Percentiles rank a stretch among this genome's conserved stretches.
Conservation (phyloP, 148 eudicot genomes). For the Amaranthus palmeri region DNA sequence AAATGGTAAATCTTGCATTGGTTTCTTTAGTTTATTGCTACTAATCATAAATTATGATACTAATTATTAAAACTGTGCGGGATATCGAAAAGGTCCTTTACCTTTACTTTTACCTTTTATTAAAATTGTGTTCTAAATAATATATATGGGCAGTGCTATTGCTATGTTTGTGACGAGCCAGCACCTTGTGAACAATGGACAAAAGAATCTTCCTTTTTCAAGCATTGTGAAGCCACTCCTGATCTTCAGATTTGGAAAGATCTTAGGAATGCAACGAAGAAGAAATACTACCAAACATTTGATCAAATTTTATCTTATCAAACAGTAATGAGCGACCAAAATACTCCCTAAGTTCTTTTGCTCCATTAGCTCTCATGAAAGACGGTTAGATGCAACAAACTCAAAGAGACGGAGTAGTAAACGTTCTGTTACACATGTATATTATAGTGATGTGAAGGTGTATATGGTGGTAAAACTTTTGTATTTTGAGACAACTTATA, state of each 20-base stretch:
- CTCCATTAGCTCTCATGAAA: no score
- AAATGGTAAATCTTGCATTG: conserved; percentile 9
- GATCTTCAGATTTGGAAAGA: conserved; percentile 7
- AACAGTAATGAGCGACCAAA: neutral
- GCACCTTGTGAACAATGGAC: conserved; percentile 41
- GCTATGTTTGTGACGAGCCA: conserved; percentile 40
- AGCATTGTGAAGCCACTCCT: conserved; percentile 11
- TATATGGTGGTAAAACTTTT: no score
- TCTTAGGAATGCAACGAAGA: neutral
- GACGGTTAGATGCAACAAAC: no score
- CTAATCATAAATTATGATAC: neutral
- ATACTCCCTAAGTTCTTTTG: no score
- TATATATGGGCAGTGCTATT: conserved; percentile 29
- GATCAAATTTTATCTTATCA: neutral
- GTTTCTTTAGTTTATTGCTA: neutral
- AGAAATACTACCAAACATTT: neutral
- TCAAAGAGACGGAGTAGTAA: no score
- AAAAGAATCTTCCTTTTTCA: neutral
- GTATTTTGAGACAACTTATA: no score
- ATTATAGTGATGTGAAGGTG: no score
- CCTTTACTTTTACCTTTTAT: no score
- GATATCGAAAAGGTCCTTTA: no score
- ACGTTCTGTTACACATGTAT: no score
- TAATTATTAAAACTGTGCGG: no score
- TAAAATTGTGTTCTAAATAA: neutral